A percentile compares a stretch with the other conserved stretches of the same genome.
phyloP scores from a whole-genome alignment of 169 alveolate genomes.

The Eimeria necatrix region DNA sequence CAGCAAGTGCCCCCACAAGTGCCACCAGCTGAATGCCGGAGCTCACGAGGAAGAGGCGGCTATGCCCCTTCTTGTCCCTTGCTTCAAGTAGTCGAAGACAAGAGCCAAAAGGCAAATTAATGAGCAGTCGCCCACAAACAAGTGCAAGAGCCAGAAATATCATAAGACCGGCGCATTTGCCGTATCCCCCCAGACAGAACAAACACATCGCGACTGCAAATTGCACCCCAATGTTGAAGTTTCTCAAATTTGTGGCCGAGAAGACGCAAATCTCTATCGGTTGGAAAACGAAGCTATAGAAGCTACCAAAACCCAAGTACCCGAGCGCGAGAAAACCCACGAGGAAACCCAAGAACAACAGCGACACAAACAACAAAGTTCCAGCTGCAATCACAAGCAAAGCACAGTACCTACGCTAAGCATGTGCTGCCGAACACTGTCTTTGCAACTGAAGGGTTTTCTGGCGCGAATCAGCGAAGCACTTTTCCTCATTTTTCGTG shows the following conservation, averaged over 20 bases:
- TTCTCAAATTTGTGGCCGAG: not conserved
- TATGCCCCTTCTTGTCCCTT: not conserved
- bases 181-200: constrained; percentile 34
- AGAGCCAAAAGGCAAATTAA: not conserved
- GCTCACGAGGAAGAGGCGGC: not conserved
- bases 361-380: constrained; percentile 5
- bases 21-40: not conserved
- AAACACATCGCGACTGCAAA: not conserved
- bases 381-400: constrained; percentile 11
- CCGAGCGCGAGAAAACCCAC: constrained; percentile 4
- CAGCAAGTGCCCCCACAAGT: not conserved
- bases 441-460: no score
- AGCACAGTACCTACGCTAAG: no score
- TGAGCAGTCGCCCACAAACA: constrained; percentile 1
- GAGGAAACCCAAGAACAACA: not conserved
- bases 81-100: not conserved
- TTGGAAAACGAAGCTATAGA: constrained; percentile 43
- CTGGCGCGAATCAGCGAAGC: no score
- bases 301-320: constrained; percentile 4
- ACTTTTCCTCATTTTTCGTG: not conserved
- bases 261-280: constrained; percentile 26
- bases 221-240: constrained; percentile 13
- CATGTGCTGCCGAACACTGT: no score
- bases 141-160: not conserved
- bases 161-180: constrained; percentile 11